phyloP scores from a whole-genome alignment of 1,284 basidiomycete genomes.

The Gymnopus androsaceus region DNA sequence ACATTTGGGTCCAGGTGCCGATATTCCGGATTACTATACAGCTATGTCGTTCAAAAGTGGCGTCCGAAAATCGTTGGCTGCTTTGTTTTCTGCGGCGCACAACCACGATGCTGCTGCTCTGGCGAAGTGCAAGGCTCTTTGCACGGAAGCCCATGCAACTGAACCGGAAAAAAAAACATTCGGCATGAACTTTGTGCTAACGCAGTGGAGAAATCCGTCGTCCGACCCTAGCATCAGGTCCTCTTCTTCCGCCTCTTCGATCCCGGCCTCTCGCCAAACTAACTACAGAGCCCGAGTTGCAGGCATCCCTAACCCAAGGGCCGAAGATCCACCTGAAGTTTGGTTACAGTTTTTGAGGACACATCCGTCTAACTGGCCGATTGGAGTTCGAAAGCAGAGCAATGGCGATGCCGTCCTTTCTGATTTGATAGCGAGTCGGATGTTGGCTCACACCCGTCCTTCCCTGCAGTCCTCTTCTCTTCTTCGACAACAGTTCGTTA shows the following conservation, averaged over 20 bases:
- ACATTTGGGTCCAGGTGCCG: background rate
- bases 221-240: background rate
- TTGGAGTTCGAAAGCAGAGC: slow-evolving; percentile 42
- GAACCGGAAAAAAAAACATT: slow-evolving; percentile 1
- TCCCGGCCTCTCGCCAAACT: background rate
- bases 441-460: slow-evolving; percentile 45
- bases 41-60: background rate
- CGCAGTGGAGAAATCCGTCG: slow-evolving; percentile 10
- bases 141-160: slow-evolving; percentile 11
- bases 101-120: background rate
- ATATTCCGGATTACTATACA: slow-evolving; percentile 1
- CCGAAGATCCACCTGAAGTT: slow-evolving; percentile 26
- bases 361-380: slow-evolving; percentile 45
- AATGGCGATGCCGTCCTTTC: slow-evolving; percentile 37
- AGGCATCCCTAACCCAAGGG: slow-evolving; percentile 1
- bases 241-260: background rate
- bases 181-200: slow-evolving; percentile 9
- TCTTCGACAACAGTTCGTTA: slow-evolving; percentile 38
- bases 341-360: slow-evolving; percentile 45
- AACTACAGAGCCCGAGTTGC: background rate
- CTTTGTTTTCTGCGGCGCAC: background rate
- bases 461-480: slow-evolving; percentile 29
- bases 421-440: slow-evolving; percentile 45
- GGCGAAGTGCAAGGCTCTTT: slow-evolving; percentile 3
- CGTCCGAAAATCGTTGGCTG: background rate